These are phyloP conservation scores for Lactifluus echinatus DNA, from an alignment of 768 basidiomycete genomes.

Conservation along the genomic window DNA sequence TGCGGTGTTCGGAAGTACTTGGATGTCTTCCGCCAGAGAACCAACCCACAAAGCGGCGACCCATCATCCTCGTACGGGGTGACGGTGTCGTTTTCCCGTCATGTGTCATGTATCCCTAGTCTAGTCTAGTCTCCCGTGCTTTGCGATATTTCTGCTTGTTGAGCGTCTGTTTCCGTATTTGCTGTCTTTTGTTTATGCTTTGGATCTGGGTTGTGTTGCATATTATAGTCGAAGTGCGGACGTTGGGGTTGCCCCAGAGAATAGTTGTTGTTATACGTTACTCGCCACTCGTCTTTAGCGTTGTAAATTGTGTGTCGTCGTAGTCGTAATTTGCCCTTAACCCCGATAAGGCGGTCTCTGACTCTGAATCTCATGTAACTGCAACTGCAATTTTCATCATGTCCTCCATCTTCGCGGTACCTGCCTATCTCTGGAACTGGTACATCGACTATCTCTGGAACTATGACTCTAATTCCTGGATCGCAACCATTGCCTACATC, in stretches of 20 bases:
- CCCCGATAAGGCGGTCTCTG: background rate
- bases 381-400: background rate
- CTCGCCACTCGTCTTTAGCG: background rate
- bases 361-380: too few relatives aligned
- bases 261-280: background rate
- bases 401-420: conserved; percentile 28
- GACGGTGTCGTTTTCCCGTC: conserved; percentile 89
- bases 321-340: conserved; percentile 2
- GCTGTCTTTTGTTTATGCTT: conserved; percentile 11
- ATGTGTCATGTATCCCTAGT: conserved; percentile 69
- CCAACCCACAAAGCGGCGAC: conserved; percentile 57
- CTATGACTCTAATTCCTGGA: conserved; percentile 58
- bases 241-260: background rate
- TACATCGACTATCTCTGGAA: conserved; percentile 59
- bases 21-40: conserved; percentile 74
- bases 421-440: conserved; percentile 43
- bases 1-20: conserved; percentile 78
- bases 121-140: conserved; percentile 40
- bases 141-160: background rate
- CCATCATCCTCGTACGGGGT: conserved; percentile 71
- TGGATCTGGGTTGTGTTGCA: conserved; percentile 2
- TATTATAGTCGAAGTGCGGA: background rate
- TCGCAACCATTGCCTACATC: conserved; percentile 51
- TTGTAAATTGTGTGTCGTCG: background rate
- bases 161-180: background rate